Evolutionary conservation across 2,329 filamentous ascomycete species (phyloP), one percentile per base, ranked within the genome.

Genomic region (Periglandula ipomoeae): DNA sequence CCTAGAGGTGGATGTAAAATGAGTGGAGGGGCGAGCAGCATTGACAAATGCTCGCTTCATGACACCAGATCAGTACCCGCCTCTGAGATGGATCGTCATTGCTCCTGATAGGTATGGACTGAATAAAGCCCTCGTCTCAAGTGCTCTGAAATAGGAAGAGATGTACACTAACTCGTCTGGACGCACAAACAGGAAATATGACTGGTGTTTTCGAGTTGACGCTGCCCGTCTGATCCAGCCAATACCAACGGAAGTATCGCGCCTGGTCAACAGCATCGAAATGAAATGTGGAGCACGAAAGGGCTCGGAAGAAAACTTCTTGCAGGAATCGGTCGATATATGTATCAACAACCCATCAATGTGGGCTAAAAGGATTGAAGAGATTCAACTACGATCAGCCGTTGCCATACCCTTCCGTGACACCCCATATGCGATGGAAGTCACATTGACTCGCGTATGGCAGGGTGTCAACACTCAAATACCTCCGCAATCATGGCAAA

Each of bases 161-260:
- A 19, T 42, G 10, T 10, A 10, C 6, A 23, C 13, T 34, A 6
- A 6, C 20, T 44, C 27, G 11, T 30, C 24, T 19, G 8, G 17
- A 35, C 19, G 2, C 8, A 15, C 15, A 32, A 10, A 10, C 11
- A 67, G 64, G 56, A 42, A 55, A 20, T 59, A 60, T 48, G 66
- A 69, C 51, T 69, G 66, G 66, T 62, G 53, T 43, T 50, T 69
- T 34, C 55, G 55, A 46, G 59, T 67, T 7, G 58, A 62, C 46
- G 55, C 60, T 5, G 57, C 52, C 50, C 53, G 58, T 5, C 45
- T 27, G 6, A 30, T 54, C 24, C 44, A 50, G 2, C 48, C 58
- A 3, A 51, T 58, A 5, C 55, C 59, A 23, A 7, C 23, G 3
- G 42, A 49, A 3, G 52, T 64, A 26, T 46, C 47, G 5, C 26